Evolutionary conservation across 805 yeast genomes (phyloP).

Genomic region (Ogataea minuta): DNA sequence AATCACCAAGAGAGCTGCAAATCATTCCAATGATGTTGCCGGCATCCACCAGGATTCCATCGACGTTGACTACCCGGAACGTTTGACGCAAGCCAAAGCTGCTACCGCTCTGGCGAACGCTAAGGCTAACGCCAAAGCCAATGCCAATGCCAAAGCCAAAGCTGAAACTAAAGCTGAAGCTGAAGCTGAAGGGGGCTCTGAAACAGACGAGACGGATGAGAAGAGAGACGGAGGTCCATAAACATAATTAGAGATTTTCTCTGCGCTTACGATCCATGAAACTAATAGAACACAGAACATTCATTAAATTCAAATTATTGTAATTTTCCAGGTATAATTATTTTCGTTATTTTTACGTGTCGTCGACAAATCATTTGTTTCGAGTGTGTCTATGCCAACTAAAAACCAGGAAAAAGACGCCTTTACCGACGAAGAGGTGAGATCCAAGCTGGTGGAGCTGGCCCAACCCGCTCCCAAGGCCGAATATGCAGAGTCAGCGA

Average conservation of each 20-base stretch:
- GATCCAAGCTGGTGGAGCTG: slow-evolving; percentile 30
- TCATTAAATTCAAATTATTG: no score
- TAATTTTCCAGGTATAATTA: background rate
- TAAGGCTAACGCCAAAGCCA: no score
- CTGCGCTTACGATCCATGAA: no score
- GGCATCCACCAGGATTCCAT: slow-evolving; percentile 37
- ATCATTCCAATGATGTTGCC: slow-evolving; percentile 44
- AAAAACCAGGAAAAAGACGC: slow-evolving; percentile 10
- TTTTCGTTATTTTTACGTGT: slow-evolving; percentile 12
- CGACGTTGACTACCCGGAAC: slow-evolving; percentile 9
- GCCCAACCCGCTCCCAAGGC: slow-evolving; percentile 22
- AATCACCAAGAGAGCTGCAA: slow-evolving; percentile 41
- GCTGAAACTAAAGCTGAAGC: no score
- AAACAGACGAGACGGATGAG: no score
- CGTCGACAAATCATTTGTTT: slow-evolving; percentile 6
- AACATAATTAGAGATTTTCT: no score
- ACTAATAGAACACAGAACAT: no score
- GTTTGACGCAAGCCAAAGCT: background rate
- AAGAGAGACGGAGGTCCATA: no score
- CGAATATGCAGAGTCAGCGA: slow-evolving; percentile 8
- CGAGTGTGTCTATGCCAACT: slow-evolving; percentile 8
- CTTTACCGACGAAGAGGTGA: slow-evolving; percentile 32
- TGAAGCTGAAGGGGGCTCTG: background rate
- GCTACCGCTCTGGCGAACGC: no score
- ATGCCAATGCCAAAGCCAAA: no score